A percentile compares a stretch with the other conserved stretches of the same genome.
phyloP scores from a whole-genome alignment of 2,329 filamentous ascomycete species.

The Pseudocercospora macadamiae region DNA sequence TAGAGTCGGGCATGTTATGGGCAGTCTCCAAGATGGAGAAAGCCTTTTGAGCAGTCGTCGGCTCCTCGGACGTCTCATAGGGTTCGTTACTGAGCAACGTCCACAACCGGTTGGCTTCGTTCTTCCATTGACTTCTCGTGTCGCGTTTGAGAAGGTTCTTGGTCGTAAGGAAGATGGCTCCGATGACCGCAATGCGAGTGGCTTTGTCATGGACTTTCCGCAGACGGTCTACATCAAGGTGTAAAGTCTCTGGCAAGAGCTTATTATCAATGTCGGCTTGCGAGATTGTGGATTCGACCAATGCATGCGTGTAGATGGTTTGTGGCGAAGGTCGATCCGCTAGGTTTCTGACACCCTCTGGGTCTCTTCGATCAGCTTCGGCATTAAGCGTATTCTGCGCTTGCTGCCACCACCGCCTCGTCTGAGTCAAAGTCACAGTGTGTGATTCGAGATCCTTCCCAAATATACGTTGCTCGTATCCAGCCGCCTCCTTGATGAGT shows the following conservation, averaged over 20 bases:
- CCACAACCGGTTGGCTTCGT: conserved; percentile 72
- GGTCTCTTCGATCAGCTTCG: conserved; percentile 70
- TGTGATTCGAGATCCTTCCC: conserved; percentile 64
- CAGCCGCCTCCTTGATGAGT: conserved; percentile 69
- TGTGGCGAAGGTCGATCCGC: conserved; percentile 66
- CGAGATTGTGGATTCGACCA: conserved; percentile 75
- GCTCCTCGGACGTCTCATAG: conserved; percentile 49
- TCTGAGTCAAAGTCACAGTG: conserved; percentile 58
- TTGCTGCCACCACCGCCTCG: conserved; percentile 67
- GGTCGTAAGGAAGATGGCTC: conserved; percentile 74
- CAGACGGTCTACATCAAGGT: conserved; percentile 68
- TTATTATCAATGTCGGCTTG: conserved; percentile 57
- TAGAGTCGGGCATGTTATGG: conserved; percentile 53
- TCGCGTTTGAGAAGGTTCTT: conserved; percentile 84
- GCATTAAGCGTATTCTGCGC: conserved; percentile 66
- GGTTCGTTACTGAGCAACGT: conserved; percentile 65
- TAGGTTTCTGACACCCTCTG: conserved; percentile 66
- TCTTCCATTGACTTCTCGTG: conserved; percentile 76
- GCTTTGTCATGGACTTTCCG: conserved; percentile 59
- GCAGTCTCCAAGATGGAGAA: conserved; percentile 54
- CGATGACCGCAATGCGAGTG: conserved; percentile 70
- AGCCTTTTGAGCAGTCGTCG: conserved; percentile 43
- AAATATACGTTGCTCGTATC: conserved; percentile 76
- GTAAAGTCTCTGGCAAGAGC: conserved; percentile 72
- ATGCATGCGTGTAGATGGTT: conserved; percentile 74